Base-by-base conservation (phyloP, 2,329 filamentous ascomycete species). In the Penicillium crustosum region DNA sequence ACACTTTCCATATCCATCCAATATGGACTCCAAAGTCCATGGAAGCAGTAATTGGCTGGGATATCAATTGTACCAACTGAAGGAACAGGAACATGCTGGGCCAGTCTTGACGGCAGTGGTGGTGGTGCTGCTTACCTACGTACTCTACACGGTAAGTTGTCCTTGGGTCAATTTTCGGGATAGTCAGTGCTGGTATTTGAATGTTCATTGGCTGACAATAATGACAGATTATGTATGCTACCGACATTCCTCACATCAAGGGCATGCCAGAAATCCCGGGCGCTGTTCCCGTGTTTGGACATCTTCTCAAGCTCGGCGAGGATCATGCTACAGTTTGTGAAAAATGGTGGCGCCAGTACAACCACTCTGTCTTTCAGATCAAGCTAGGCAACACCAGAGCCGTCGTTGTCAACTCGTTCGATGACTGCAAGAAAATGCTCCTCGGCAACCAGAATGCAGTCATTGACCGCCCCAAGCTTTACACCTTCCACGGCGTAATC, bases 401-500 rank as follows among this genome's bases (percentile, higher is more conserved):
- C 44, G 80, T 92, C 23, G 89, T 90, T 63, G 88, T 88, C 50
- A 92, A 91, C 65, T 86, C 84, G 0, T 91, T 89, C 65, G 85
- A 89, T 12, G 82, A 86, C 0, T 88, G 89, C 25, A 83, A 82
- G 53, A 80, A 67, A 61, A 80, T 91, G 55, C 89, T 89, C 79
- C 85, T 91, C 66, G 86, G 83, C 1, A 85, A 91, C 65, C 88
- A 91, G 66, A 88, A 87, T 1, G 83, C 88, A 0, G 76, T 91
- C 58, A 90, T 91, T 66, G 89, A 88, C 6, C 83, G 89, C 1
- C 89, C 89, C 0, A 89, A 79, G 33, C 82, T 90, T 17, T 88
- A 91, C 73, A 91, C 89, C 0, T 91, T 91, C 68, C 89, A 91
- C 70, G 87, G 83, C 0, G 85, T 91, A 1, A 86, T 91, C 8